Percentiles rank a stretch among this genome's conserved stretches.
These are phyloP conservation scores for Kwoniella bestiolae DNA, from an alignment of 768 basidiomycete genomes.

Conservation along the genomic window DNA sequence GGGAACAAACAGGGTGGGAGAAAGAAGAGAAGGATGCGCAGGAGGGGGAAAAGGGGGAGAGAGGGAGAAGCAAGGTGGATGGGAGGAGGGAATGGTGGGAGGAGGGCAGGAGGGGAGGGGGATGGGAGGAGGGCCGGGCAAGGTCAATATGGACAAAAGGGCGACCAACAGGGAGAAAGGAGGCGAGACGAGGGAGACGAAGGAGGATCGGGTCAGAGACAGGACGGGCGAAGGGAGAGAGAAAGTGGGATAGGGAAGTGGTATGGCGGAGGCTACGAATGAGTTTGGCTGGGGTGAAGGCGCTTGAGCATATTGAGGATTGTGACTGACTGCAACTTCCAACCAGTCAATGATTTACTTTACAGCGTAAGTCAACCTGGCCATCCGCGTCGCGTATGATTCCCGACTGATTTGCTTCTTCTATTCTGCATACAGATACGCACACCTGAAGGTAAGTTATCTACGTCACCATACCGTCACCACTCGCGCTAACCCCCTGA, in stretches of 20 bases:
- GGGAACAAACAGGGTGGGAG: background rate
- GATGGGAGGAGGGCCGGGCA: background rate
- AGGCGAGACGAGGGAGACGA: too few species aligned
- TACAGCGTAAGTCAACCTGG: slow-evolving; percentile 60
- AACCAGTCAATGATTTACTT: slow-evolving; percentile 68
- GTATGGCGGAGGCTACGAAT: too few species aligned
- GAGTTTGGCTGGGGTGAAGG: too few species aligned
- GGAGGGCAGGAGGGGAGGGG: background rate
- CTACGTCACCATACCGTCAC: background rate
- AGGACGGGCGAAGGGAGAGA: too few species aligned
- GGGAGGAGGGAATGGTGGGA: background rate
- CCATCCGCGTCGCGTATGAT: background rate
- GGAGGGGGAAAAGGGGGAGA: background rate
- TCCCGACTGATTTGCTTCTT: background rate
- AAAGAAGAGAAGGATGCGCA: background rate
- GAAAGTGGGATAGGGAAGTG: too few species aligned
- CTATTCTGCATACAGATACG: slow-evolving; percentile 58
- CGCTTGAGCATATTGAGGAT: background rate
- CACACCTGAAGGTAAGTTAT: slow-evolving; percentile 62
- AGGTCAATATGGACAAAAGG: too few species aligned
- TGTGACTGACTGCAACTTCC: background rate
- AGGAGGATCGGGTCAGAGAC: too few species aligned
- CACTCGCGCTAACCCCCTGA: slow-evolving; percentile 57
- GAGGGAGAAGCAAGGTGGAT: background rate
- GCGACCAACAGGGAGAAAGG: too few species aligned